A percentile compares a stretch with the other conserved stretches of the same genome.
Conservation (phyloP, 148 eudicot genomes). For the Vaccinium corymbosum region DNA sequence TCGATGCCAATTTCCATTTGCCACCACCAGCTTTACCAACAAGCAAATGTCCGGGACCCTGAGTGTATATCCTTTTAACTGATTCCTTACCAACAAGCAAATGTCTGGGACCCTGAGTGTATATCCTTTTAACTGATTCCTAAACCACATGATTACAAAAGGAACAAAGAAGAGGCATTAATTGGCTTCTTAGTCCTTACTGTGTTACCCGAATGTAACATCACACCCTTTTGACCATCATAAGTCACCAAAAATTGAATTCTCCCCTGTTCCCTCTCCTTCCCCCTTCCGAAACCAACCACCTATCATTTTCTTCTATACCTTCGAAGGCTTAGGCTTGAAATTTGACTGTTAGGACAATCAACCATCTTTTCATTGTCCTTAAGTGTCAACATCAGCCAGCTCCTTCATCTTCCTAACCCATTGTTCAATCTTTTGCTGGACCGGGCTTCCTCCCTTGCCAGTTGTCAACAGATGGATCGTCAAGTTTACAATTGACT, state of each 20-base stretch:
- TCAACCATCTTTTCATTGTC: not conserved
- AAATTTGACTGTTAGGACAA: not conserved
- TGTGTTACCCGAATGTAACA: not conserved
- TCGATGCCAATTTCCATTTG: not conserved
- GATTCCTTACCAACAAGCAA: no score
- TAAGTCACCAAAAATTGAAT: not conserved
- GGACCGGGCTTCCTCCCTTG: not conserved
- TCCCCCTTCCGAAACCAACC: not conserved
- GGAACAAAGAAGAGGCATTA: not conserved
- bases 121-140: not conserved
- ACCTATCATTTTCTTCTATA: not conserved
- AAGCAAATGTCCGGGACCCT: not conserved
- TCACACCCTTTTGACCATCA: not conserved
- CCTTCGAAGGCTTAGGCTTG: not conserved
- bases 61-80: not conserved
- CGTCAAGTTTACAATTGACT: not conserved
- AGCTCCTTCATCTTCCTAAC: not conserved
- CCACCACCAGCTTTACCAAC: not conserved
- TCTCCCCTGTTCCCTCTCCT: not conserved
- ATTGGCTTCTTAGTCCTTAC: not conserved
- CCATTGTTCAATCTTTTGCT: not conserved
- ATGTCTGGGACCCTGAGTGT: not conserved
- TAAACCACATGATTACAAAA: not conserved
- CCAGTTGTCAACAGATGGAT: not conserved
- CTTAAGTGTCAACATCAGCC: not conserved